Evolutionary conservation across 164 flowering plant genomes (phyloP), one percentile per base, ranked within the genome.

Genomic region (Vitis vinifera): DNA sequence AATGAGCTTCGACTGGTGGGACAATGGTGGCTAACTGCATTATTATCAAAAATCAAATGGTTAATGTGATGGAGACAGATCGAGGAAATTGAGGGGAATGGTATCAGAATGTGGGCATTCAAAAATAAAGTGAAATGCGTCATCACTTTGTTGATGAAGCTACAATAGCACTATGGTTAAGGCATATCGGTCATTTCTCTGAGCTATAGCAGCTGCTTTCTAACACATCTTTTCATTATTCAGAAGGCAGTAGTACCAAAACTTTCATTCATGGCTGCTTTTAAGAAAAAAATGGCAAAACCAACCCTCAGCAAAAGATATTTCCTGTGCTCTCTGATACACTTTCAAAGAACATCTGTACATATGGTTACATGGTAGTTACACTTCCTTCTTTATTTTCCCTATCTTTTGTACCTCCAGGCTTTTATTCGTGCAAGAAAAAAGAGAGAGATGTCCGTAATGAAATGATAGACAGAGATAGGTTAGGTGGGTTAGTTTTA

Each of bases 281-380:
- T 71, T n/a, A 0, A 37, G 7, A 37, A 37, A 37, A 69, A 71
- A 71, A 71, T 70, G 71, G 76, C 49, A 62, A 68, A 68, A 74
- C 66, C 74, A 57, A 68, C 62, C 67, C 51, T 58, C 44, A 10
- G 71, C 55, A 68, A 78, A 71, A 23, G 72, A 58, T 57, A 51
- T 68, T 60, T 60, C 67, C 30, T 65, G 2, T 23, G 29, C 51
- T 60, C 19, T 9, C n/a, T 29, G 27, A 68, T 57, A 53, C 63
- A 58, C 27, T 29, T 51, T 66, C 12, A 70, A 17, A 59, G 51
- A 72, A 51, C 58, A 72, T 51, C 49, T 57, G 74, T 66, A 59
- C 74, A 71, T 68, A 2, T 37, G 44, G 44, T 3, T 37, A 3
- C 44, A 37, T 37, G 79, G 79, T 68, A 72, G 75, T 68, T 68